These are phyloP conservation scores for Naganishia vaughanmartiniae DNA, from an alignment of 768 basidiomycete species.

Conservation along the genomic window DNA sequence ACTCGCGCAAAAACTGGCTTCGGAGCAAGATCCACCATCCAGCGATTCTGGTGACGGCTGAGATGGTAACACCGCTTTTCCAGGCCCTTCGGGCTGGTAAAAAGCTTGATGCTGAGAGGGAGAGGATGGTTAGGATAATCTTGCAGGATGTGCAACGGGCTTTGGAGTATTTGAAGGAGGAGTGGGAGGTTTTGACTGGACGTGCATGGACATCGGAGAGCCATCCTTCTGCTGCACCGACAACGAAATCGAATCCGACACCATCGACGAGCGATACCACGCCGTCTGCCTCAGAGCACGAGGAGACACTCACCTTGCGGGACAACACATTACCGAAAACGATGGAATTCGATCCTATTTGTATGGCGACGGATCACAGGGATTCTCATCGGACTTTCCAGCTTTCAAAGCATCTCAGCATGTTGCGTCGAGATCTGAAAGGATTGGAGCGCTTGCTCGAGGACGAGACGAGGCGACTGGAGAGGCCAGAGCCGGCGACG, in stretches of 20 bases:
- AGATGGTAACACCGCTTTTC: slow-evolving; percentile 10
- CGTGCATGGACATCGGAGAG: background rate
- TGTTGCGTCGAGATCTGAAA: slow-evolving; percentile 9
- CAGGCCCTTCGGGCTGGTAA: slow-evolving; percentile 8
- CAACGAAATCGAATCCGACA: background rate
- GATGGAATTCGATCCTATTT: background rate
- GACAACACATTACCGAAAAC: background rate
- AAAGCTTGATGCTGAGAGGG: slow-evolving; percentile 1
- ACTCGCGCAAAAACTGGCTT: slow-evolving; percentile 12
- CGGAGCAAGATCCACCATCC: slow-evolving; percentile 20
- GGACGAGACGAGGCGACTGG: background rate
- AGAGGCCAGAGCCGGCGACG: too few species aligned
- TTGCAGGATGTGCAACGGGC: slow-evolving; percentile 1
- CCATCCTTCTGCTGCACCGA: background rate
- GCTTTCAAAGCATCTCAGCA: slow-evolving; percentile 12
- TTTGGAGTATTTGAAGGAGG: slow-evolving; percentile 19
- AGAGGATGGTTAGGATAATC: background rate
- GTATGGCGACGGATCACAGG: background rate
- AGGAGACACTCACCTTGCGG: background rate
- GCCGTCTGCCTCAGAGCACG: background rate
- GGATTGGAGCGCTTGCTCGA: slow-evolving; percentile 1
- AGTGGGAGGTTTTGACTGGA: slow-evolving; percentile 26
- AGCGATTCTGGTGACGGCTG: slow-evolving; percentile 1
- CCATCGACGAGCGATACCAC: background rate
- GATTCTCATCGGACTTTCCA: slow-evolving; percentile 4